Evolutionary conservation across 345 rosid species (phyloP).

Genomic region (Kandelia obovata): DNA sequence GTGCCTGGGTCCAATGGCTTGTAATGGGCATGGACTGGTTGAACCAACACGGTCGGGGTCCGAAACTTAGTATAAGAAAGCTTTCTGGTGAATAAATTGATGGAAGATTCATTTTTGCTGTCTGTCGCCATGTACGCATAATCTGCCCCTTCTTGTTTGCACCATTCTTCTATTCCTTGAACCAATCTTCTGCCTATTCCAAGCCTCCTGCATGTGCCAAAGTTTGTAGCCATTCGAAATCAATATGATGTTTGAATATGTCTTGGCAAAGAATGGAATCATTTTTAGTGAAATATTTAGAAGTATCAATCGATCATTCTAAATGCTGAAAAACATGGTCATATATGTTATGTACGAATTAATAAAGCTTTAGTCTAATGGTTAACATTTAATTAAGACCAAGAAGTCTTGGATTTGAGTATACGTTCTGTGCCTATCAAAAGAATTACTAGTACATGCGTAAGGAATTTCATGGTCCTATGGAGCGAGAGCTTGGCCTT

Average conservation of each 20-base stretch:
- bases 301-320: too few species aligned
- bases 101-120: slow-evolving; percentile 54
- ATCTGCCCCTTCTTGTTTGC: slow-evolving; percentile 54
- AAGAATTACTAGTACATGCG: not conserved
- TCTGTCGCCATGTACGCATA: slow-evolving; percentile 76
- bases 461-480: too few species aligned
- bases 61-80: slow-evolving; percentile 52
- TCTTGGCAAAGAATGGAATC: too few species aligned
- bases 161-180: slow-evolving; percentile 59
- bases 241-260: not conserved
- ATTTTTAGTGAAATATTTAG: too few species aligned
- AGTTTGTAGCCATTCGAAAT: not conserved
- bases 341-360: too few species aligned
- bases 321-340: too few species aligned
- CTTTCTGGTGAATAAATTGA: slow-evolving; percentile 58
- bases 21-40: slow-evolving; percentile 72
- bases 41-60: slow-evolving; percentile 54
- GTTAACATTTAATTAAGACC: too few species aligned
- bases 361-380: too few species aligned
- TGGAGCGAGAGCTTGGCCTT: too few species aligned
- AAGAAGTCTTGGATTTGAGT: slow-evolving; percentile 22
- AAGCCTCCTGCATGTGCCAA: slow-evolving; percentile 49
- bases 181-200: slow-evolving; percentile 59
- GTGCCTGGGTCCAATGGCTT: slow-evolving; percentile 32
- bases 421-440: slow-evolving; percentile 22